Conservation (phyloP, 257 asterid genomes). For the Misopates orontium region DNA sequence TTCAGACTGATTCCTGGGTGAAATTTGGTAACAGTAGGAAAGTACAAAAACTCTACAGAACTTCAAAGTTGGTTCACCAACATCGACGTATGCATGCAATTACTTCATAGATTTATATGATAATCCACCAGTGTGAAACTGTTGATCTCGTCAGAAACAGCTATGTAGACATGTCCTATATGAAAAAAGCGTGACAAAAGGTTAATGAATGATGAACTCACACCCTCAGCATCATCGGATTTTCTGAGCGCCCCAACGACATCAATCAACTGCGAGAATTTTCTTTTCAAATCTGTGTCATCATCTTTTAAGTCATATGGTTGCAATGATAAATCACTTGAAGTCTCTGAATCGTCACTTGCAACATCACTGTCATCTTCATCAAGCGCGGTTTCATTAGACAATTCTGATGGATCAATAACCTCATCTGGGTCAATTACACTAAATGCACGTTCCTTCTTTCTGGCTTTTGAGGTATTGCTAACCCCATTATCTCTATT, state of each 20-base stretch:
- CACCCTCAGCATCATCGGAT: slow-evolving; percentile 90
- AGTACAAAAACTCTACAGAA: slow-evolving; percentile 17
- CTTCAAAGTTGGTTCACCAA: slow-evolving; percentile 20
- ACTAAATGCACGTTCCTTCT: slow-evolving; percentile 37
- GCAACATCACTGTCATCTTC: slow-evolving; percentile 60
- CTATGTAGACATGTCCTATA: slow-evolving; percentile 18
- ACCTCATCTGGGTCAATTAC: slow-evolving; percentile 85
- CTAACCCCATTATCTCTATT: slow-evolving; percentile 30
- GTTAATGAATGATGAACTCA: slow-evolving; percentile 44
- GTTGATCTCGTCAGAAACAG: slow-evolving; percentile 21
- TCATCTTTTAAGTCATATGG: slow-evolving; percentile 92
- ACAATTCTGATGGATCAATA: slow-evolving; percentile 73
- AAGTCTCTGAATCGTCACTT: slow-evolving; percentile 72
- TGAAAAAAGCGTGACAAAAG: slow-evolving; percentile 13
- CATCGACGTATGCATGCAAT: slow-evolving; percentile 17
- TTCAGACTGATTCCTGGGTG: slow-evolving; percentile 9
- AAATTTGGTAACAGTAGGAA: slow-evolving; percentile 15
- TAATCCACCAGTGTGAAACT: slow-evolving; percentile 4
- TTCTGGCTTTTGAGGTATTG: slow-evolving; percentile 33
- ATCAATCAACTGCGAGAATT: slow-evolving; percentile 83
- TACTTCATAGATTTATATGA: slow-evolving; percentile 18
- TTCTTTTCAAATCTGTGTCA: slow-evolving; percentile 70
- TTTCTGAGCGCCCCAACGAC: slow-evolving; percentile 88
- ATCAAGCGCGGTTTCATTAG: slow-evolving; percentile 38
- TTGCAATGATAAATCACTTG: slow-evolving; percentile 61